These are phyloP conservation scores for Leucocoprinus birnbaumii DNA, from an alignment of 768 basidiomycete species.

Conservation along the genomic window DNA sequence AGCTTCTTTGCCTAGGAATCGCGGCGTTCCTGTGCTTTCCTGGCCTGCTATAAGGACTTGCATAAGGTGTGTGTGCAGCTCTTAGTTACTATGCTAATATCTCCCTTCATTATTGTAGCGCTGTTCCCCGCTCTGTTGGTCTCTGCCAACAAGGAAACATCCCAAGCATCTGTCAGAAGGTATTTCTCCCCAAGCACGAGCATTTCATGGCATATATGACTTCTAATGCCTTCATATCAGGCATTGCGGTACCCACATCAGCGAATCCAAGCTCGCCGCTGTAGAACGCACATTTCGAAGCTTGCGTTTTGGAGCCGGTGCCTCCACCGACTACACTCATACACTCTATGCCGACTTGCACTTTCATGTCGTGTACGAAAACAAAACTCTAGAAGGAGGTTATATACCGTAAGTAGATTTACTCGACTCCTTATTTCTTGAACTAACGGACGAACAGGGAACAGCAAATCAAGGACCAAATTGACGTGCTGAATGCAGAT, in stretches of 20 bases:
- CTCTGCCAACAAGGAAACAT: background rate
- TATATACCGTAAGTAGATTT: constrained; percentile 34
- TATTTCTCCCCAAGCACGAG: background rate
- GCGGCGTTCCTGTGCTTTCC: background rate
- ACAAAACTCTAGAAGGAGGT: constrained; percentile 32
- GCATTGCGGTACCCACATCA: constrained; percentile 5
- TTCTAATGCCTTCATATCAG: too few species aligned
- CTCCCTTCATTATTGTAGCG: background rate
- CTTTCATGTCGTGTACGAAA: constrained; percentile 34
- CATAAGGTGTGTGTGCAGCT: background rate
- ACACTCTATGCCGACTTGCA: constrained; percentile 28
- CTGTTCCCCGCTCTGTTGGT: background rate
- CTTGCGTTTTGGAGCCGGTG: background rate
- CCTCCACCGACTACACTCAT: background rate
- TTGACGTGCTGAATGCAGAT: constrained; percentile 14
- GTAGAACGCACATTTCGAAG: constrained; percentile 4
- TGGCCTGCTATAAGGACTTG: background rate
- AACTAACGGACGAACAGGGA: constrained; percentile 9
- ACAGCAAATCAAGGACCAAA: constrained; percentile 11
- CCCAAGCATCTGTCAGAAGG: background rate
- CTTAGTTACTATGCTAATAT: background rate
- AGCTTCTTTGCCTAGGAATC: constrained; percentile 1
- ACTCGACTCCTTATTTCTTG: background rate
- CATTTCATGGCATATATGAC: too few species aligned
- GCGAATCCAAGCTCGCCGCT: background rate